Conservation (phyloP, 352 stramenopile genomes). For the Pythium dissimile region DNA sequence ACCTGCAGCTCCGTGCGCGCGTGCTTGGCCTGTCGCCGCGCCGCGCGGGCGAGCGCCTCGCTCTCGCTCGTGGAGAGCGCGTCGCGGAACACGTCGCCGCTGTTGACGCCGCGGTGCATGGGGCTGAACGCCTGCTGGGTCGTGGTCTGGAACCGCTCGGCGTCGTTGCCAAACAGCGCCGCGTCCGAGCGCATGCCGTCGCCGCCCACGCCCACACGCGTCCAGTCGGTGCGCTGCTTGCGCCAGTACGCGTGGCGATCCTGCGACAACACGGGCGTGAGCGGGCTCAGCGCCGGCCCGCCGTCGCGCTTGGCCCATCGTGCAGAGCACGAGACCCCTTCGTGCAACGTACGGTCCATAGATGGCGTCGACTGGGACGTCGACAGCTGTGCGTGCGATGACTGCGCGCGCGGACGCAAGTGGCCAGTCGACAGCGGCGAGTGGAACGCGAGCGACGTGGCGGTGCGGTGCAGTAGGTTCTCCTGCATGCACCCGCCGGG, state of each 20-base stretch:
- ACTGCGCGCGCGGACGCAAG: neutral
- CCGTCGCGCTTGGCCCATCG: conserved; percentile 8
- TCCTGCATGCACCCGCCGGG: conserved; percentile 48
- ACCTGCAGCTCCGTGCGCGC: conserved; percentile 43
- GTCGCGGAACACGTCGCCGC: conserved; percentile 38
- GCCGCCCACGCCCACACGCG: conserved; percentile 64
- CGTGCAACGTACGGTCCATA: too few relatives aligned
- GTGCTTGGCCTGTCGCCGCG: conserved; percentile 34
- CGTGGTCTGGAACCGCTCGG: conserved; percentile 62
- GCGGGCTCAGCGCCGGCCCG: conserved; percentile 16
- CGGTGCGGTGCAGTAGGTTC: conserved; percentile 44
- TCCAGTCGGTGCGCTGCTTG: conserved; percentile 69
- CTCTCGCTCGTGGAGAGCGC: conserved; percentile 22
- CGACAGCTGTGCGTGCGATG: conserved; percentile 1
- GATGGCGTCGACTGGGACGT: conserved; percentile 15
- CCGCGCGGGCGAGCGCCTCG: conserved; percentile 35
- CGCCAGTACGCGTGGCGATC: conserved; percentile 59
- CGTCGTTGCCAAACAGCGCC: conserved; percentile 33
- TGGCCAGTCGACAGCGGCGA: neutral
- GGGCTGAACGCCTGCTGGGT: conserved; percentile 48
- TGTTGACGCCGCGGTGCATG: conserved; percentile 33
- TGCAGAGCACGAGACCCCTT: too few relatives aligned
- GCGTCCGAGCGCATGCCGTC: conserved; percentile 48
- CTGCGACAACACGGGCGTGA: conserved; percentile 36
- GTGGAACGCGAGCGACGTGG: conserved; percentile 29